Evolutionary conservation across 345 rosid genomes (phyloP), one percentile per base, ranked within the genome.

Genomic region (Sonneratia caseolaris): DNA sequence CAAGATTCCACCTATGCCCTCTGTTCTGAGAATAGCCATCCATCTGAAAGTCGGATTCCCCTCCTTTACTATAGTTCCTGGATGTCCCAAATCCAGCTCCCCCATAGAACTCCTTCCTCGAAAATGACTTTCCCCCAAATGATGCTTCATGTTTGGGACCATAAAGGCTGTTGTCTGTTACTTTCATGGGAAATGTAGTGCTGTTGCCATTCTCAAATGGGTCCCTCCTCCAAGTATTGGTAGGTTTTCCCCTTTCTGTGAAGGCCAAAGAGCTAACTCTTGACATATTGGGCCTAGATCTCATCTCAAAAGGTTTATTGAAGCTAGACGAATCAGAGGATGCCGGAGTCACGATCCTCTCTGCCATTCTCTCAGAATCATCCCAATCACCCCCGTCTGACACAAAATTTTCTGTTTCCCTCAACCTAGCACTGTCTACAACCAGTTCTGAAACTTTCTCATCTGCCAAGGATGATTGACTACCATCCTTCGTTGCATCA

Each of bases 351-450:
- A 93, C 87, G 76, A 92, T 89, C 76, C 94, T 89, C 82, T 95
- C 98, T 18, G 87, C 97, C 93, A 89, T 87, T 84, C 87, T 86
- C 76, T 92, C 97, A 47, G 94, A 75, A 68, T 90, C 94, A 80
- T 89, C 98, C 97, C 99, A 92, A n/a, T 89, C 92, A 77, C 83
- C 86, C 75, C 78, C 78, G 67, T 86, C 93, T 32, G 66, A 62
- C 38, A 62, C 19, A 5, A 35, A 62, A 62, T 11, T 62, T 62
- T 62, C 66, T 10, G 38, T 62, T 51, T 86, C 93, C 61, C 76
- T 67, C 68, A 84, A 57, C 80, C 76, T 82, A 27, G 71, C 65
- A 59, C 49, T 38, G 69, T 86, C 85, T 74, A 79, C 79, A 8
- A 70, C 72, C 76, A 76, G 59, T 38, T 78, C 88, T 53, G 81